These are phyloP conservation scores for Lachancea kluyveri DNA, from an alignment of 805 yeast species.

Conservation along the genomic window DNA sequence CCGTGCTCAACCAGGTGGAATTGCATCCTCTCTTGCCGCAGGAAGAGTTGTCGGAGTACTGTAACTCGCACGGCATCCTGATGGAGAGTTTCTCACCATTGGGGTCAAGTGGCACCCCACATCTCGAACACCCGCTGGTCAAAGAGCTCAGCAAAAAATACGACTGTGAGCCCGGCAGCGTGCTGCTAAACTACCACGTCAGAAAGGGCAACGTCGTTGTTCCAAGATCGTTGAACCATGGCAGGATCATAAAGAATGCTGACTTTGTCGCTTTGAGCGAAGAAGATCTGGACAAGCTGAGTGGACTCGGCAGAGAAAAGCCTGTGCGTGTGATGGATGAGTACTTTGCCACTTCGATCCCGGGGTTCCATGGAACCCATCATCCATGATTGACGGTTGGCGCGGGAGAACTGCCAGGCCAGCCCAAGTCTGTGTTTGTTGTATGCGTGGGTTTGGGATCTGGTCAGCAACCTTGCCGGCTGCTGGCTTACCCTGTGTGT, in stretches of 20 bases:
- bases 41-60: slow-evolving; percentile 45
- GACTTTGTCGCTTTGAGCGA: slow-evolving; percentile 34
- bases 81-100: slow-evolving; percentile 57
- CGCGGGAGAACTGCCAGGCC: too few relatives aligned
- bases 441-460: too few relatives aligned
- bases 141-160: slow-evolving; percentile 52
- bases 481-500: too few relatives aligned
- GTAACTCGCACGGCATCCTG: slow-evolving; percentile 45
- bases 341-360: slow-evolving; percentile 20
- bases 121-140: slow-evolving; percentile 45
- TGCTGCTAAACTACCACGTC: slow-evolving; percentile 59
- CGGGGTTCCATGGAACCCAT: slow-evolving; percentile 29
- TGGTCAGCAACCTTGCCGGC: too few relatives aligned
- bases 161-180: slow-evolving; percentile 44
- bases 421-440: too few relatives aligned
- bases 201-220: slow-evolving; percentile 54
- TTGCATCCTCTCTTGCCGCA: slow-evolving; percentile 71
- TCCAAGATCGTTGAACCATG: slow-evolving; percentile 67
- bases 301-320: slow-evolving; percentile 25
- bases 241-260: slow-evolving; percentile 45
- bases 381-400: too few relatives aligned
- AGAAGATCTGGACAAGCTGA: slow-evolving; percentile 38
- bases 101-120: slow-evolving; percentile 63
- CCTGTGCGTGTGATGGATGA: slow-evolving; percentile 31
- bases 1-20: slow-evolving; percentile 59